Evolutionary conservation across 2,329 filamentous ascomycete species (phyloP), one percentile per base, ranked within the genome.

Genomic region (Tricladium varicosporioides): DNA sequence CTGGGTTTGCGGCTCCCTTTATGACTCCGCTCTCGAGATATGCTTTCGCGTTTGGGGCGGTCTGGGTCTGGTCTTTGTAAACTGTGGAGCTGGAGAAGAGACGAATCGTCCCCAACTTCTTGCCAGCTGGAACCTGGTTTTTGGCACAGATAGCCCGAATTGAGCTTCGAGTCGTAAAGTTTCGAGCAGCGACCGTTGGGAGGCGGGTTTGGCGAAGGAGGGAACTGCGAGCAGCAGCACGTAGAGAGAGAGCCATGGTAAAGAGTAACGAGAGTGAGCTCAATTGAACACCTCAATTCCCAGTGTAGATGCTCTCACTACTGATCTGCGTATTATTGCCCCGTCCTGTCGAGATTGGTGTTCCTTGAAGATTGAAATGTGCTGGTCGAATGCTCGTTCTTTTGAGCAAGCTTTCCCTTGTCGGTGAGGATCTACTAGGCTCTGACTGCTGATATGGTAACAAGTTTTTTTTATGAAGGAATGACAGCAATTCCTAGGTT

Each of bases 1-100:
- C 88, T 54, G 89, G 78, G 68, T 93, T 82, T 69, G 83, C 82
- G 57, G 88, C 82, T 58, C 82, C 87, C 74, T 92, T 89, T 71
- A 97, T 87, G 59, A 86, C 88, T 67, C 92, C 92, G 76, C 91
- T 96, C 71, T 91, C 86, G 67, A 97, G 80, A 75, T 96, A 96
- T 61, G 92, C 90, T 76, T 92, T 86, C 53, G 92, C 84, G 70
- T 88, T 90, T 55, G 92, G 91, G 52, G 90, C 87, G 63, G 85
- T 78, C 74, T 94, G 83, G 48, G 81, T 75, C 54, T 69, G 63
- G 45, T 67, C 59, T 48, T 48, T 60, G 43, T 54, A 58, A 40
- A 65, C 48, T 5, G 57, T 54, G 10, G 65, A 68, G 63, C 60
- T 68, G 11, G 69, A 69, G 57, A 72, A 70, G 36, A 66, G 63